Evolutionary conservation across 345 rosid species (phyloP).

Genomic region (Aegle marmelos): DNA sequence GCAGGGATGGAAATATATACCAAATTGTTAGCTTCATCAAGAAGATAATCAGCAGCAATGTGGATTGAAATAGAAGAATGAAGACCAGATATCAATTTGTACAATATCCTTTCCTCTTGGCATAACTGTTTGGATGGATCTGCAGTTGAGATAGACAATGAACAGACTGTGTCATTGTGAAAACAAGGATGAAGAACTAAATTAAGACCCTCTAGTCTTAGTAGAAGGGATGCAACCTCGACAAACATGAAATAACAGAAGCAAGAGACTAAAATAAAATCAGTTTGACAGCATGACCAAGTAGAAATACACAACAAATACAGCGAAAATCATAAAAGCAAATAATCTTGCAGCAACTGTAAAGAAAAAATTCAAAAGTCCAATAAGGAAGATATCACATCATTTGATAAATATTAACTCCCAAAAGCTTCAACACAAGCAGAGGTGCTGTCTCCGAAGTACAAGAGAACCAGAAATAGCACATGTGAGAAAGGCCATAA

Average conservation of each 20-base stretch:
- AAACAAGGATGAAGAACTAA: slow-evolving; percentile 10
- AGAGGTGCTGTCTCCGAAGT: background rate
- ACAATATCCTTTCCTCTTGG: slow-evolving; percentile 80
- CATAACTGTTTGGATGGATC: slow-evolving; percentile 72
- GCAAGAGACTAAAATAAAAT: background rate
- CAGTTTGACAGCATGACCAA: background rate
- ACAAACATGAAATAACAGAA: slow-evolving; percentile 4
- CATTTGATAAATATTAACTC: background rate
- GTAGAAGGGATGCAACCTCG: background rate
- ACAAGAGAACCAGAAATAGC: background rate
- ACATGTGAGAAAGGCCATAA: background rate
- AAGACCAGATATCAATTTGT: slow-evolving; percentile 94
- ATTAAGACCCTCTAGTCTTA: slow-evolving; percentile 1
- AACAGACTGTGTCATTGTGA: background rate
- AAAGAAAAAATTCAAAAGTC: background rate
- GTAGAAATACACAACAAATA: background rate
- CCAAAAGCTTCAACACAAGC: background rate
- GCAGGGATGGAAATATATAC: slow-evolving; percentile 27
- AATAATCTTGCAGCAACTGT: background rate
- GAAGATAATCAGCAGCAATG: slow-evolving; percentile 83
- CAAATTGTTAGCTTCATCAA: slow-evolving; percentile 66
- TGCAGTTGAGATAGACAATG: slow-evolving; percentile 22
- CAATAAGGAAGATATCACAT: background rate
- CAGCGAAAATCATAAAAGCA: background rate
- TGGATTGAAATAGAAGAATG: slow-evolving; percentile 94